These are phyloP conservation scores for Styphnolobium japonicum DNA, from an alignment of 306 rosid genomes.

Conservation along the genomic window DNA sequence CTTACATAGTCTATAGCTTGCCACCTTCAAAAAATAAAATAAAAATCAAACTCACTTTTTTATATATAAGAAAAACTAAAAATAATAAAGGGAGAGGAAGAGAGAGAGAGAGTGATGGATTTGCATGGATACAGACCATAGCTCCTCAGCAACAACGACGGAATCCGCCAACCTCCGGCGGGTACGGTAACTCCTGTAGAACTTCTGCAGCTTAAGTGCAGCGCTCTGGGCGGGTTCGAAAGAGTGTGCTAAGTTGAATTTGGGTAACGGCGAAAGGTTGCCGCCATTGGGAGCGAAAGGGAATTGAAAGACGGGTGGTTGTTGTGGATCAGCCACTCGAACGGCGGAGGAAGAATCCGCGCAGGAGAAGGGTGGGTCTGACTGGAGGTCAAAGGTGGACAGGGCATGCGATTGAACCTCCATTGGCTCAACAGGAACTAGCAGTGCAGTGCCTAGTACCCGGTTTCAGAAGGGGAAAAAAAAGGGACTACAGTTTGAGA, in stretches of 20 bases:
- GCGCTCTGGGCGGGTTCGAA: conserved; percentile 23
- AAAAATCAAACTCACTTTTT: not conserved
- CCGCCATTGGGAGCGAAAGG: not conserved
- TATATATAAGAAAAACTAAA: too few species aligned
- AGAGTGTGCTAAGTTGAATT: not conserved
- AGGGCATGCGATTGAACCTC: conserved; percentile 45
- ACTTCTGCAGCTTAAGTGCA: conserved; percentile 64
- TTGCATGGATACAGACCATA: conserved; percentile 39
- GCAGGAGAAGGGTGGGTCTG: conserved; percentile 32
- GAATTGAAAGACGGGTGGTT: not conserved
- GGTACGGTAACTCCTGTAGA: conserved; percentile 66
- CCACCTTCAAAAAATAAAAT: conserved; percentile 47
- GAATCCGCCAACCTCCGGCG: conserved; percentile 73
- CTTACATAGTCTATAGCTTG: conserved; percentile 55
- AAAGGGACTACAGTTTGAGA: too few species aligned
- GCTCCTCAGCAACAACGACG: conserved; percentile 70
- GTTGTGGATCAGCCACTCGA: not conserved
- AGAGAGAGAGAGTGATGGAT: not conserved
- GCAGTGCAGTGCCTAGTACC: too few species aligned
- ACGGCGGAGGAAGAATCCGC: too few species aligned
- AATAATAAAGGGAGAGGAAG: not conserved
- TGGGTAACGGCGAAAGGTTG: conserved; percentile 3
- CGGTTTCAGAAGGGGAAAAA: too few species aligned
- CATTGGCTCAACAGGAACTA: conserved; percentile 22
- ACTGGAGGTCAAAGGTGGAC: conserved; percentile 29